These are phyloP conservation scores for Stagonosporopsis chrysanthemi DNA, from an alignment of 2,329 filamentous ascomycete species.

Conservation along the genomic window DNA sequence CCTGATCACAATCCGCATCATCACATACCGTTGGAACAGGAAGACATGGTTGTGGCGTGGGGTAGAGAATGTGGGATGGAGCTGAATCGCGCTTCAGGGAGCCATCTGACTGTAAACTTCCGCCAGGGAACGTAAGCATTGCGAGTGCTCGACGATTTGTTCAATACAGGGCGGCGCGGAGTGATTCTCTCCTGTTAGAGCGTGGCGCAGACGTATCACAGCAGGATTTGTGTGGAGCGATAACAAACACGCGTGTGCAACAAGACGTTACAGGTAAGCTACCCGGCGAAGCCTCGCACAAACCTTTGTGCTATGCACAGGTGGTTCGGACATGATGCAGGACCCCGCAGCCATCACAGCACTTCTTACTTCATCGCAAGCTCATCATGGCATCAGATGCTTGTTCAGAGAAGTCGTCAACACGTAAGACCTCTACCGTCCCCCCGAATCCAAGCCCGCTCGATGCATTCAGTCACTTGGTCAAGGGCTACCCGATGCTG, in stretches of 20 bases:
- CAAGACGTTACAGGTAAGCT: background rate
- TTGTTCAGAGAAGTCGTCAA: background rate
- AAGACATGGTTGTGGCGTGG: slow-evolving; percentile 6
- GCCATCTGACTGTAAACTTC: slow-evolving; percentile 14
- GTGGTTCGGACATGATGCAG: background rate
- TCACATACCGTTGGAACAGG: slow-evolving; percentile 10
- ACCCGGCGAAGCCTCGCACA: background rate
- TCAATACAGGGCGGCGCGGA: background rate
- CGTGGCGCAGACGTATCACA: background rate
- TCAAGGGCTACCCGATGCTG: slow-evolving; percentile 22
- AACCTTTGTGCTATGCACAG: background rate
- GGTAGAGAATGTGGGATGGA: slow-evolving; percentile 10
- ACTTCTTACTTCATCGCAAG: background rate
- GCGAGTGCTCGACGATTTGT: background rate
- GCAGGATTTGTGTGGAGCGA: background rate
- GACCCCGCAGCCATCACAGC: background rate
- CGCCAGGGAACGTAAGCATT: background rate
- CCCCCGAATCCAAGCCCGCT: background rate
- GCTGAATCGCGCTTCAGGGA: slow-evolving; percentile 3
- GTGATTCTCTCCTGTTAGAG: background rate
- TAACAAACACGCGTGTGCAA: background rate
- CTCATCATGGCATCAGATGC: background rate
- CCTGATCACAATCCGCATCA: background rate
- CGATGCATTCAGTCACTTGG: background rate
- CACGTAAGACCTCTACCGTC: background rate